Conservation (phyloP, 345 rosid species). For the Abelmoschus esculentus region DNA sequence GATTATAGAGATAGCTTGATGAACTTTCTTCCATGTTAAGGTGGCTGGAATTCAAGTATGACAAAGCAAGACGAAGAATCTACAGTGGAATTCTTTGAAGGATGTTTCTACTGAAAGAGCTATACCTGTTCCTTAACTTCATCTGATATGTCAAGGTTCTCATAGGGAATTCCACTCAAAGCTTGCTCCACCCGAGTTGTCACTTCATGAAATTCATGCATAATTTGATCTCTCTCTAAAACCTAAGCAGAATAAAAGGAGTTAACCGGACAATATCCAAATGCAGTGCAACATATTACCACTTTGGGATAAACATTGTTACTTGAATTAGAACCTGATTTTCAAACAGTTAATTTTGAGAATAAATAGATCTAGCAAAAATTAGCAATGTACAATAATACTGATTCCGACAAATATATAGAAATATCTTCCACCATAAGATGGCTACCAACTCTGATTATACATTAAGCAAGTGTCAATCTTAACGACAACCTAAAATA, state of each 20-base stretch:
- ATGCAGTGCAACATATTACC: neutral
- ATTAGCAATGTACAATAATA: too few relatives aligned
- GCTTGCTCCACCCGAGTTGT: constrained; percentile 64
- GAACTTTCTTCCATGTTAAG: neutral
- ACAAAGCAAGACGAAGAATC: neutral
- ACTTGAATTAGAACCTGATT: neutral
- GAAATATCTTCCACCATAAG: neutral
- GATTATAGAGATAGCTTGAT: neutral
- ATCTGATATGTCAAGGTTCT: constrained; percentile 79
- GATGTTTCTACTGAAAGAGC: neutral
- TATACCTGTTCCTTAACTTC: constrained; percentile 97
- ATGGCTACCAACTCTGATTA: neutral
- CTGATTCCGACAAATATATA: neutral
- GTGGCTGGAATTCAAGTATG: neutral
- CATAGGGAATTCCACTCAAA: constrained; percentile 55
- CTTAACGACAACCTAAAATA: neutral
- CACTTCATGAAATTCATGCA: constrained; percentile 56
- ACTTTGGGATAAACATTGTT: neutral
- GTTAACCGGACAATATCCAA: neutral
- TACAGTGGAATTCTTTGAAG: neutral
- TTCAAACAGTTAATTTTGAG: neutral
- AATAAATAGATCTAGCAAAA: too few relatives aligned
- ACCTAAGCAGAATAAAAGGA: constrained; percentile 32
- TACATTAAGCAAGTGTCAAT: neutral
- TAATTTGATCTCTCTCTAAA: constrained; percentile 71